Conservation (phyloP, 306 rosid species). For the Fragaria nilgerrensis region DNA sequence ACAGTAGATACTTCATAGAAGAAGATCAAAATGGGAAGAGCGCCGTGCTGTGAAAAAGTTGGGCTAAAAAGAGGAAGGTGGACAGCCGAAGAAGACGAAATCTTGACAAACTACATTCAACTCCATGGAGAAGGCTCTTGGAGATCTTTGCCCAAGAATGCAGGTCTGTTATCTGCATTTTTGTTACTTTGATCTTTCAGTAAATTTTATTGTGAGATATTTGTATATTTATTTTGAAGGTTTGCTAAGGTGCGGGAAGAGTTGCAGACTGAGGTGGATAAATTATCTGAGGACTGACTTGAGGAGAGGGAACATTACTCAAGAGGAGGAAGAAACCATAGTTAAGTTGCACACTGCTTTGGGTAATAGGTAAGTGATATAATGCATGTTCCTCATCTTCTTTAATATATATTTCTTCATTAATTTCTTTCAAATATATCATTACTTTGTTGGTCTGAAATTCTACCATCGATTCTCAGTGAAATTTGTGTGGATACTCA, state of each 20-base stretch:
- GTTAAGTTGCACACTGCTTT: constrained; percentile 66
- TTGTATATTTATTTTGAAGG: constrained; percentile 28
- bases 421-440: background rate
- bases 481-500: background rate
- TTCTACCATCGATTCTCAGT: background rate
- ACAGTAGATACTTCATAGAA: background rate
- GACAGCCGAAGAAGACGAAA: constrained; percentile 80
- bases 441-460: background rate
- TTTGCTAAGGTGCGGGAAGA: constrained; percentile 73
- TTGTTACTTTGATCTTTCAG: background rate
- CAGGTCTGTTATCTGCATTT: constrained; percentile 36
- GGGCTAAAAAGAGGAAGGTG: constrained; percentile 87
- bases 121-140: constrained; percentile 76
- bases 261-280: constrained; percentile 92
- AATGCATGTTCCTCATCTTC: background rate
- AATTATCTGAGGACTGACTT: constrained; percentile 76
- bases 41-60: constrained; percentile 80
- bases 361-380: constrained; percentile 63
- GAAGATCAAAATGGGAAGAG: constrained; percentile 53
- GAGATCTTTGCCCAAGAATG: constrained; percentile 83
- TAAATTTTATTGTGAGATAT: background rate
- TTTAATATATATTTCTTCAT: background rate
- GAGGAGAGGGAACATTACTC: constrained; percentile 85
- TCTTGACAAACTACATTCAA: constrained; percentile 59
- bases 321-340: constrained; percentile 81